These are phyloP conservation scores for Ilyonectria sp. DNA, from an alignment of 2,329 filamentous ascomycete species.

Conservation along the genomic window DNA sequence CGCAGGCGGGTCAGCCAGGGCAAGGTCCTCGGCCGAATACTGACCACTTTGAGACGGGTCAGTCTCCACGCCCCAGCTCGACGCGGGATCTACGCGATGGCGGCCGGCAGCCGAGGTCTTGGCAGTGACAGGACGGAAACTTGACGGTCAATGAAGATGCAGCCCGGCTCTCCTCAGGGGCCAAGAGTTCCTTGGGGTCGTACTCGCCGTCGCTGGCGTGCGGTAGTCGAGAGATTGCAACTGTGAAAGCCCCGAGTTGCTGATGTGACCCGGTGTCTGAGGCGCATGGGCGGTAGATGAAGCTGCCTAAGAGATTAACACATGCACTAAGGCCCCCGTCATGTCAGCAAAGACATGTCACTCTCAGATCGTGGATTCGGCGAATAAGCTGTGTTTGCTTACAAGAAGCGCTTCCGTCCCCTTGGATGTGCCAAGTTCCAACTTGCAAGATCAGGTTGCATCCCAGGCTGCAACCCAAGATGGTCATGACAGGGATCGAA, in stretches of 20 bases:
- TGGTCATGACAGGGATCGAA: not conserved
- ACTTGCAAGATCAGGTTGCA: not conserved
- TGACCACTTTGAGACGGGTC: slow-evolving; percentile 9
- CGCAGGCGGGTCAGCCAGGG: slow-evolving; percentile 3
- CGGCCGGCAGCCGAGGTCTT: slow-evolving; percentile 11
- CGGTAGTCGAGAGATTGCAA: slow-evolving; percentile 6
- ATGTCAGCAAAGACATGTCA: not conserved
- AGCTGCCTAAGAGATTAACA: slow-evolving; percentile 10
- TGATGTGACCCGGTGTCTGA: slow-evolving; percentile 23
- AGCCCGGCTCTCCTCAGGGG: not conserved
- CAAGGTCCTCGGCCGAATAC: not conserved
- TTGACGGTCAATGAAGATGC: slow-evolving; percentile 14
- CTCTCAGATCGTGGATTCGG: not conserved
- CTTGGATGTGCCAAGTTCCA: not conserved
- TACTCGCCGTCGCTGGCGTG: not conserved
- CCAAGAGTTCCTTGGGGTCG: not conserved
- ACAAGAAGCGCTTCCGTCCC: slow-evolving; percentile 2
- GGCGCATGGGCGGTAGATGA: slow-evolving; percentile 38
- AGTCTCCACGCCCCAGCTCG: slow-evolving; percentile 5
- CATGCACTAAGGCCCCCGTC: not conserved
- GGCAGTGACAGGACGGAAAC: slow-evolving; percentile 16
- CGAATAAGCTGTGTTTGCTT: slow-evolving; percentile 7
- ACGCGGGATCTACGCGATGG: slow-evolving; percentile 19
- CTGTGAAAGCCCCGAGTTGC: slow-evolving; percentile 10
- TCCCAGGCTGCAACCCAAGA: not conserved